Percentiles rank a stretch among this genome's conserved stretches.
These are phyloP conservation scores for Trichoderma sp. DNA, from an alignment of 2,329 filamentous ascomycete genomes.

Conservation along the genomic window DNA sequence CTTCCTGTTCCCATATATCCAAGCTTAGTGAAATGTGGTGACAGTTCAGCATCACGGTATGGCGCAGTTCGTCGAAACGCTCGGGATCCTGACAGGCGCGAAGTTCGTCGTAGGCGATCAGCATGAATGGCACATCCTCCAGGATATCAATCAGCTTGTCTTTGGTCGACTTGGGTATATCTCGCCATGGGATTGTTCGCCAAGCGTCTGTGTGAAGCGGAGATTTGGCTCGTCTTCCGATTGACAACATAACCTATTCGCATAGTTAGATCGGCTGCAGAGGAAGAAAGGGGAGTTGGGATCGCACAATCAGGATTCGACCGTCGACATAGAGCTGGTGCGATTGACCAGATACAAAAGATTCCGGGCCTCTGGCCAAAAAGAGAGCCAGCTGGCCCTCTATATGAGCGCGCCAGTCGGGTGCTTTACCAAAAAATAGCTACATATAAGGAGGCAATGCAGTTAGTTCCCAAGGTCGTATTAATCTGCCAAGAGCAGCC, in stretches of 20 bases:
- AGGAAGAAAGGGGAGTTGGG: not conserved
- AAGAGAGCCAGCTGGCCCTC: slow-evolving; percentile 29
- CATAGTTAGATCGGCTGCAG: not conserved
- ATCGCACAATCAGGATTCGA: slow-evolving; percentile 30
- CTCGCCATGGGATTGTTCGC: slow-evolving; percentile 38
- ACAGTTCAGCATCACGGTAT: slow-evolving; percentile 23
- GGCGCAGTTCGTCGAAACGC: slow-evolving; percentile 19
- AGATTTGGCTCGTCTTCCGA: slow-evolving; percentile 29
- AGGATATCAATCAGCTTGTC: slow-evolving; percentile 38
- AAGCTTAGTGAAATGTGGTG: slow-evolving; percentile 19
- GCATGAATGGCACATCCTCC: slow-evolving; percentile 34
- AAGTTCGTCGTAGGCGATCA: slow-evolving; percentile 35
- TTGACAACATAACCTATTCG: slow-evolving; percentile 26
- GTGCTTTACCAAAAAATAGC: slow-evolving; percentile 22
- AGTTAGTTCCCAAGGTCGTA: not conserved
- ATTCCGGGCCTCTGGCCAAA: slow-evolving; percentile 25
- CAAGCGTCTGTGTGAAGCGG: slow-evolving; percentile 36
- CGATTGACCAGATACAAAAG: slow-evolving; percentile 25
- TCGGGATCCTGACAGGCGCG: slow-evolving; percentile 22
- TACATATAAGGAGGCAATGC: not conserved
- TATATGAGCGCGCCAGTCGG: slow-evolving; percentile 27
- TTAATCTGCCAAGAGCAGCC: not conserved
- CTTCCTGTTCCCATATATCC: slow-evolving; percentile 25
- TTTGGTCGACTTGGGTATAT: slow-evolving; percentile 34
- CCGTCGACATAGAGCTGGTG: slow-evolving; percentile 31